These are phyloP conservation scores for Neurospora sp. DNA, from an alignment of 495 filamentous ascomycete species.

Conservation along the genomic window DNA sequence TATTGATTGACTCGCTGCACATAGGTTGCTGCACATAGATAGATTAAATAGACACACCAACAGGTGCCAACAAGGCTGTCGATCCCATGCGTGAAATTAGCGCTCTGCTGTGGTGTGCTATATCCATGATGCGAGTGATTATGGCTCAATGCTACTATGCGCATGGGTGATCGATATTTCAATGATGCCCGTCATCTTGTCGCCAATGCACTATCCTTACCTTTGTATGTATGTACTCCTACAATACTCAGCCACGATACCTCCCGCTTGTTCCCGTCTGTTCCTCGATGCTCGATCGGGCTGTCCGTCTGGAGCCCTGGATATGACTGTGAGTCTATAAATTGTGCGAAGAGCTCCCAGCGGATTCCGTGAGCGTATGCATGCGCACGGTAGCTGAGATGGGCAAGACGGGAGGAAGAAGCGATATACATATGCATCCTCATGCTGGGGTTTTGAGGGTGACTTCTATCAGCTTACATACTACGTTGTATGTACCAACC, in stretches of 20 bases:
- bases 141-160: not conserved
- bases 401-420: not conserved
- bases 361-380: not conserved
- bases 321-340: not conserved
- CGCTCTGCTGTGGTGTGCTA: not conserved
- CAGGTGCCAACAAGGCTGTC: not conserved
- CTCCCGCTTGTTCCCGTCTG: not conserved
- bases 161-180: not conserved
- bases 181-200: not conserved
- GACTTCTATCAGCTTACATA: not conserved
- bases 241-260: not conserved
- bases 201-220: not conserved
- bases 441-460: not conserved
- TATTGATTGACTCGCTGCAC: not conserved
- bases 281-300: not conserved
- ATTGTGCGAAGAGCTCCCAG: not conserved
- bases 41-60: not conserved
- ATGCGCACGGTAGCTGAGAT: not conserved
- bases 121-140: not conserved
- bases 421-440: not conserved
- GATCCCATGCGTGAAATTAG: not conserved
- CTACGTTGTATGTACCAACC: not conserved
- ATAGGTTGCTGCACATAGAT: not conserved
- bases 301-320: not conserved
- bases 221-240: not conserved